phyloP scores from a whole-genome alignment of 1,284 basidiomycete genomes.

The Trichosporon sp. region DNA sequence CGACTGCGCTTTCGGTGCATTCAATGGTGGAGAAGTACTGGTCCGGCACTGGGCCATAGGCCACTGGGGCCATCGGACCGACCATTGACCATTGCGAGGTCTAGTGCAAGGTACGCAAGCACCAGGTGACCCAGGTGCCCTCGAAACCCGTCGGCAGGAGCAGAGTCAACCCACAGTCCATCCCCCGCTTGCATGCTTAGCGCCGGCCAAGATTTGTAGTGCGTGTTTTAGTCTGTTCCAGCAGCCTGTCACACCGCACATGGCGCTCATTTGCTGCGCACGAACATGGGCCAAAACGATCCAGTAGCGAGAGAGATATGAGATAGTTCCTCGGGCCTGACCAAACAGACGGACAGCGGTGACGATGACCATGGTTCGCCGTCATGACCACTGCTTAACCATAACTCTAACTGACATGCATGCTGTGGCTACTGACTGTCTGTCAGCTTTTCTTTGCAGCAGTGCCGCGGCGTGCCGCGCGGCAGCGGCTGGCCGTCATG shows the following conservation, averaged over 20 bases:
- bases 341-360: not conserved
- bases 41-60: too few species aligned
- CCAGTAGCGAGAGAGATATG: not conserved
- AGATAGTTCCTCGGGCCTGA: constrained; percentile 7
- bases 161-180: constrained; percentile 12
- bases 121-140: not conserved
- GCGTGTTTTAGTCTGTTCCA: not conserved
- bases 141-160: not conserved
- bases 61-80: not conserved
- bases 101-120: not conserved
- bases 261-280: not conserved
- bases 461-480: not conserved
- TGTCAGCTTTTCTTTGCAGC: too few species aligned
- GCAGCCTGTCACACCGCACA: not conserved
- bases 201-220: not conserved
- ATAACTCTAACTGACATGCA: constrained; percentile 4
- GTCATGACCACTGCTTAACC: not conserved
- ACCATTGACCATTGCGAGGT: not conserved
- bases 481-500: constrained; percentile 10
- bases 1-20: constrained; percentile 1
- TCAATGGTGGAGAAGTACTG: not conserved
- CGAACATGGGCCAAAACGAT: not conserved
- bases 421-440: not conserved
- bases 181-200: not conserved
- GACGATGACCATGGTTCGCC: not conserved